A percentile compares a stretch with the other conserved stretches of the same genome.
Evolutionary conservation across 73 alveolate genomes (phyloP).

Genomic region (Paramecium pentaurelia): DNA sequence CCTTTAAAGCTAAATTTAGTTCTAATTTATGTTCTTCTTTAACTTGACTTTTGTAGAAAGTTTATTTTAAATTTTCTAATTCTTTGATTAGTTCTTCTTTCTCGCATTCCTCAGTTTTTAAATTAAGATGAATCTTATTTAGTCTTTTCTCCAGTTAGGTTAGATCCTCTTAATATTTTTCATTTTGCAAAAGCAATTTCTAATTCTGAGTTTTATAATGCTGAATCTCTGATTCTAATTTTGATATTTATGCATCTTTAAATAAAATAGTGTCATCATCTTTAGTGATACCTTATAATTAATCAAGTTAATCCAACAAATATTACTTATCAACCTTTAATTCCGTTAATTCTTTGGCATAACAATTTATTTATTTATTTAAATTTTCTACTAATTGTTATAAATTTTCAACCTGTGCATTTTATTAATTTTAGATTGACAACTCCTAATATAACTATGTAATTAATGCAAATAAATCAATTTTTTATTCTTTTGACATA

Average conservation of each 20-base stretch:
- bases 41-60: neutral
- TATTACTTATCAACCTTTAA: conserved; percentile 9
- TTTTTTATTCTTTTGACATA: conserved; percentile 44
- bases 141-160: neutral
- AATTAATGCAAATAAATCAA: conserved; percentile 6
- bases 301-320: neutral
- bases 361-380: conserved; percentile 18
- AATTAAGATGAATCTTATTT: neutral
- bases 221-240: neutral
- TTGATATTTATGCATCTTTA: neutral
- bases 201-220: neutral
- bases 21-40: neutral
- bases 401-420: neutral
- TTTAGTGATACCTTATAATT: neutral
- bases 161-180: neutral
- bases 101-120: conserved; percentile 12
- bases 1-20: neutral
- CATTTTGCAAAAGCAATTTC: neutral
- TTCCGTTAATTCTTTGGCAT: neutral
- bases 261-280: neutral
- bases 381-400: neutral
- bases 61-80: neutral
- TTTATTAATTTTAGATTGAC: neutral
- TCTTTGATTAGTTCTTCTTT: conserved; percentile 29
- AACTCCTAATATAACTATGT: neutral